phyloP scores from a whole-genome alignment of 805 yeast genomes.

The Teunomyces funiuensis region DNA sequence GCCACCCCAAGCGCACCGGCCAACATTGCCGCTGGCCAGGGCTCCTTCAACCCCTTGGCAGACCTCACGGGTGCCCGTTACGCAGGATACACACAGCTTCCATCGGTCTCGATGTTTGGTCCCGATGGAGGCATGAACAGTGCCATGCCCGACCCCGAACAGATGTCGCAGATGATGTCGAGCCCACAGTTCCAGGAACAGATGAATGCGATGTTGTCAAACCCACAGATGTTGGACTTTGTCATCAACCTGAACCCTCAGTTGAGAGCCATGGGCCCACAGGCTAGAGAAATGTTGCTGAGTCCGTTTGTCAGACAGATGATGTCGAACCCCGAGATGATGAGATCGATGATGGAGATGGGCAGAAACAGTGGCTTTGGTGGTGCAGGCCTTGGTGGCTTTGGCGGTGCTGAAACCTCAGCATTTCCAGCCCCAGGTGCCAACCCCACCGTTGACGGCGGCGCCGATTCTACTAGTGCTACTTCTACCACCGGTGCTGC shows the following conservation, averaged over 20 bases:
- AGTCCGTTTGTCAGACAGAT: slow-evolving; percentile 76
- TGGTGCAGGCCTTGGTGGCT: slow-evolving; percentile 18
- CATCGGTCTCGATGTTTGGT: slow-evolving; percentile 85
- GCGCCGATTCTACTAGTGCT: slow-evolving; percentile 8
- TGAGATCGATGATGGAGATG: slow-evolving; percentile 80
- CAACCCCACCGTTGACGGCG: slow-evolving; percentile 33
- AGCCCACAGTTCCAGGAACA: slow-evolving; percentile 80
- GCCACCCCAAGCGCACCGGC: slow-evolving; percentile 49
- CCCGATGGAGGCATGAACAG: slow-evolving; percentile 88
- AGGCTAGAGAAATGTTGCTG: slow-evolving; percentile 81
- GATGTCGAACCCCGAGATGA: slow-evolving; percentile 74
- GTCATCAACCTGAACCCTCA: slow-evolving; percentile 83
- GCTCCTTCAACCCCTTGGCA: slow-evolving; percentile 85
- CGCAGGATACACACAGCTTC: slow-evolving; percentile 89
- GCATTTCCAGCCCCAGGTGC: slow-evolving; percentile 41
- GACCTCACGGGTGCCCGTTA: slow-evolving; percentile 94
- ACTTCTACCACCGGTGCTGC: slow-evolving; percentile 10
- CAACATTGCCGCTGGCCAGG: slow-evolving; percentile 83
- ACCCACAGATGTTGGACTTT: slow-evolving; percentile 86
- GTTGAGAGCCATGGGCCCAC: slow-evolving; percentile 84
- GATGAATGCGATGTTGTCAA: slow-evolving; percentile 76
- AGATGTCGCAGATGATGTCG: slow-evolving; percentile 70
- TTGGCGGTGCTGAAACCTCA: slow-evolving; percentile 19
- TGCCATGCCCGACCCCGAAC: slow-evolving; percentile 72
- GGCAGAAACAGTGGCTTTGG: slow-evolving; percentile 49